Base-by-base conservation (phyloP, 1,284 basidiomycete species). In the Boletus subluridellus region DNA sequence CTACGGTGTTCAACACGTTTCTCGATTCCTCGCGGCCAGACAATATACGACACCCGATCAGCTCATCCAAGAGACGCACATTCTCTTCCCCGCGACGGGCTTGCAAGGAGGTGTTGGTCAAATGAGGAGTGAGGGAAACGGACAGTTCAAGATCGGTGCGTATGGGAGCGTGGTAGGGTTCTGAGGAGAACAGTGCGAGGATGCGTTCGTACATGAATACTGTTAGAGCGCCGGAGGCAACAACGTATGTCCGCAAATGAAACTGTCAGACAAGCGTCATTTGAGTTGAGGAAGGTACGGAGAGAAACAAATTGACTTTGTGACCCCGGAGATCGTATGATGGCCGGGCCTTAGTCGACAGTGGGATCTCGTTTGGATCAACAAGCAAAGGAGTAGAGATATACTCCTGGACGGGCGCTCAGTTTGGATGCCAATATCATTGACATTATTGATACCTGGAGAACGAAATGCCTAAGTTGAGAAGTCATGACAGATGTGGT, bases 21-120 rank as follows among this genome's bases (percentile, higher is more conserved):
- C 49, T 49, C 1, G 46, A 54, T 51, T 50, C 49, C 54, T 51
- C 58, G 17, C 55, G 57, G 12, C 68, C 66, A 65, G 82, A 78
- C 51, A 87, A 73, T 28, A 89, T 74, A 34, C 75, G 78, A 59
- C 82, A 83, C 0, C 89, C 90, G 41, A 86, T 72, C 15, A 96
- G 78, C 69, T 95, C 92, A 66, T 87, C 83, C 48, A 95, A 78
- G 34, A 94, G 77, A 45, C 88, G 82, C 4, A 95, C 90, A 51
- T 80, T 80, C 48, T 79, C 80, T 65, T 90, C 86, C 11, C 89
- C 85, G 12, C 74, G 76, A 59, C 86, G 82, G 14, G 73, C 81
- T 73, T 98, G 96, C n/a, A 98, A 77, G 46, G 93, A 95, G 0
- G 97, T 98, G 69, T 99, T 99, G 41, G 96, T 99, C 21, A 99